Evolutionary conservation across 768 basidiomycete genomes (phyloP).

Genomic region (Leccinellum luteum): DNA sequence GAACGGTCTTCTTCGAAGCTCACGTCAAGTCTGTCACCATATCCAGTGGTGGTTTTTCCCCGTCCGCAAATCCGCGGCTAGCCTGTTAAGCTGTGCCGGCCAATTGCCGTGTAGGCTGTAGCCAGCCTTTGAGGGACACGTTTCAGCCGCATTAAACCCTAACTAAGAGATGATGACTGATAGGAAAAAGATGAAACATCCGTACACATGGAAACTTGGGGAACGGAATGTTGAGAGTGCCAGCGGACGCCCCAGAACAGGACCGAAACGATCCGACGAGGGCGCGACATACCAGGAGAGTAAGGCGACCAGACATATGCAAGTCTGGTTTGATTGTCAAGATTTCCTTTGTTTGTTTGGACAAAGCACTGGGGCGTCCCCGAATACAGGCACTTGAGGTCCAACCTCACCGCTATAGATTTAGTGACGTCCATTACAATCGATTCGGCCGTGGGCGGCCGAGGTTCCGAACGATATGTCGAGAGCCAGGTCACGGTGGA

Average conservation of each 20-base stretch:
- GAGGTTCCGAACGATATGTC: background rate
- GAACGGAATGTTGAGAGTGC: conserved; percentile 1
- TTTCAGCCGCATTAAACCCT: conserved; percentile 26
- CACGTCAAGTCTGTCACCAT: background rate
- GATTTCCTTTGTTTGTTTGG: background rate
- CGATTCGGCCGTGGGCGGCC: background rate
- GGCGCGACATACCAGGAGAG: background rate
- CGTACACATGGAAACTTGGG: conserved; percentile 18
- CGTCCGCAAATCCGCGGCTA: conserved; percentile 19
- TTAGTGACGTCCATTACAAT: background rate
- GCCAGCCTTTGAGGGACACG: conserved; percentile 15
- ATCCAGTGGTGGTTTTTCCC: background rate
- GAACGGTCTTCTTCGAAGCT: background rate
- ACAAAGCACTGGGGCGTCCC: background rate
- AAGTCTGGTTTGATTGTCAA: conserved; percentile 3
- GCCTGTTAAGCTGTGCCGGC: background rate
- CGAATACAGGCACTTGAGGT: conserved; percentile 21
- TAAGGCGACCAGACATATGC: conserved; percentile 4
- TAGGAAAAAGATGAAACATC: conserved; percentile 15
- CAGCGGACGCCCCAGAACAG: conserved; percentile 11
- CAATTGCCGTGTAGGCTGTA: conserved; percentile 10
- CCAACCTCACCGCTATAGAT: conserved; percentile 11
- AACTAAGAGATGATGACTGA: conserved; percentile 8
- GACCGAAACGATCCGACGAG: conserved; percentile 2
- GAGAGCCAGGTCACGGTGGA: background rate